Evolutionary conservation across 495 filamentous ascomycete species (phyloP).

Genomic region (Penicillium nucicola): DNA sequence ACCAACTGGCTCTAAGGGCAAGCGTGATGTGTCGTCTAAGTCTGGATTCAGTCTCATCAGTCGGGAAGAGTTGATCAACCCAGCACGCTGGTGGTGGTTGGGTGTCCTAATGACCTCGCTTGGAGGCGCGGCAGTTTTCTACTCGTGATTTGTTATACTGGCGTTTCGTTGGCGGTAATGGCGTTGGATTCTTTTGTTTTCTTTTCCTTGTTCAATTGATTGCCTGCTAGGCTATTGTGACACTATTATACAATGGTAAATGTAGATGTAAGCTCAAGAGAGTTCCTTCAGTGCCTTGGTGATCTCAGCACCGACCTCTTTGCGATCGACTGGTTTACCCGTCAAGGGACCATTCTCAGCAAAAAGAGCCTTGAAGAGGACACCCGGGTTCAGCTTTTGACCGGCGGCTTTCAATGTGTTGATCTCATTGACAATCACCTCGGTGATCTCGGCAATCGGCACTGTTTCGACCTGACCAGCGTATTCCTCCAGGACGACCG

Average conservation of each 20-base stretch:
- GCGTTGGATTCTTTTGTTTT: not conserved
- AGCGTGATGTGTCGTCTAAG: constrained; percentile 13
- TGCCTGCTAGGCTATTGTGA: constrained; percentile 17
- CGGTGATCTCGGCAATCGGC: constrained; percentile 46
- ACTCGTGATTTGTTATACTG: constrained; percentile 19
- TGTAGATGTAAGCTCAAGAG: constrained; percentile 10
- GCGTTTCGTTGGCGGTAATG: not conserved
- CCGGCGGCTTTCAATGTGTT: constrained; percentile 38
- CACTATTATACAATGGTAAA: constrained; percentile 15
- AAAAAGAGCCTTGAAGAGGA: constrained; percentile 47
- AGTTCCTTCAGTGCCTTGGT: constrained; percentile 41
- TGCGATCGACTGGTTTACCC: constrained; percentile 51
- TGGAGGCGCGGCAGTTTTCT: constrained; percentile 44
- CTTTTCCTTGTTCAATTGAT: constrained; percentile 2
- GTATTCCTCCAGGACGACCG: constrained; percentile 56
- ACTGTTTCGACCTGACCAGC: constrained; percentile 49
- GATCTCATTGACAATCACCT: constrained; percentile 42
- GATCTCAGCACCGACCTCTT: constrained; percentile 45
- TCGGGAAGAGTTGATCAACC: constrained; percentile 47
- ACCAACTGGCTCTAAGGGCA: constrained; percentile 15
- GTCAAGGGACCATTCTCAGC: constrained; percentile 46
- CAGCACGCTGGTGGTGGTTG: constrained; percentile 67
- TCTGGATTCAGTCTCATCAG: constrained; percentile 28
- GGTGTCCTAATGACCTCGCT: constrained; percentile 64
- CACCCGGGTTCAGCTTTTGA: constrained; percentile 42